Evolutionary conservation across 345 rosid species (phyloP).

Genomic region (Sonneratia alba): DNA sequence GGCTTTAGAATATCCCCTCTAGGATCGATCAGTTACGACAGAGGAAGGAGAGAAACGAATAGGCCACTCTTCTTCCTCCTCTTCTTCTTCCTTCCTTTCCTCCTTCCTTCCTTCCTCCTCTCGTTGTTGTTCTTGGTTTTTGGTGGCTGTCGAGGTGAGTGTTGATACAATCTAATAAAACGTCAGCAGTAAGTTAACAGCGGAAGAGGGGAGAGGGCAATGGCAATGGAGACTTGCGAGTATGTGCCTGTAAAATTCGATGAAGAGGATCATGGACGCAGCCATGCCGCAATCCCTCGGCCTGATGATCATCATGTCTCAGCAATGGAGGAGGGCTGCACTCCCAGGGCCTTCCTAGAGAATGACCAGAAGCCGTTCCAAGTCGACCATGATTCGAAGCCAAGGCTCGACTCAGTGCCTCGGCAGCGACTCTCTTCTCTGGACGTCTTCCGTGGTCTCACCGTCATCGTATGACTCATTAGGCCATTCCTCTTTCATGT

Average conservation of each 20-base stretch:
- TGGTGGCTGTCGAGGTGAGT: neutral
- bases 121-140: neutral
- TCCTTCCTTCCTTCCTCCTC: neutral
- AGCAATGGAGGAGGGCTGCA: neutral
- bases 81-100: neutral
- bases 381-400: neutral
- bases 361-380: neutral
- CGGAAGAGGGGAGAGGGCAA: neutral
- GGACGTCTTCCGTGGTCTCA: constrained; percentile 15
- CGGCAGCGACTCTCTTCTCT: constrained; percentile 10
- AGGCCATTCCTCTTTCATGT: neutral
- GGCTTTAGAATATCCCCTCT: neutral
- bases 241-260: neutral
- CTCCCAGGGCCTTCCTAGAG: neutral
- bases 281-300: neutral
- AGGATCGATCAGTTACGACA: neutral
- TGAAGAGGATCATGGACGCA: neutral
- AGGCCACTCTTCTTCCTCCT: neutral
- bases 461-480: constrained; percentile 10
- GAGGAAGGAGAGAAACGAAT: neutral
- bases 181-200: neutral
- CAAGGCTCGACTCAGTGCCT: neutral
- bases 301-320: neutral
- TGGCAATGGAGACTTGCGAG: neutral
- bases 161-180: neutral